Evolutionary conservation across 805 yeast genomes (phyloP).

Genomic region (Teunomyces kruisii): DNA sequence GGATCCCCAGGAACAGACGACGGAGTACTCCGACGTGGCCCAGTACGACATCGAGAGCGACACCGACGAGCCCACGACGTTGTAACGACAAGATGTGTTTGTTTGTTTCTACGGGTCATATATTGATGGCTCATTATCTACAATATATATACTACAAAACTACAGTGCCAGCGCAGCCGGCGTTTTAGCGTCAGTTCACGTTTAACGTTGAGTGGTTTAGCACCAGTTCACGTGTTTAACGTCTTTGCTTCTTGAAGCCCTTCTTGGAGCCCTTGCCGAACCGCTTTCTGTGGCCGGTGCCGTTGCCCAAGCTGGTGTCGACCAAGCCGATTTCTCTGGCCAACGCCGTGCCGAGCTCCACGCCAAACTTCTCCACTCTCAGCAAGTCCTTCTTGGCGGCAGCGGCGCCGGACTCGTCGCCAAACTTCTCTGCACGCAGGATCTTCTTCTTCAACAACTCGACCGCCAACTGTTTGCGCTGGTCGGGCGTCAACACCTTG

Average conservation of each 20-base stretch:
- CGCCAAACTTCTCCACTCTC: conserved; percentile 83
- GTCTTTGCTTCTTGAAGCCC: conserved; percentile 3
- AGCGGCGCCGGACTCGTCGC: conserved; percentile 56
- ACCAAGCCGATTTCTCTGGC: conserved; percentile 67
- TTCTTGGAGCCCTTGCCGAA: not conserved
- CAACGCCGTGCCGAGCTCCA: conserved; percentile 62
- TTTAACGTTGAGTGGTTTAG: too few relatives aligned
- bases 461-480: conserved; percentile 65
- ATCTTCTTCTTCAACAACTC: conserved; percentile 67
- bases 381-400: conserved; percentile 60
- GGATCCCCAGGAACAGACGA: conserved; percentile 11
- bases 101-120: not conserved
- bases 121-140: not conserved
- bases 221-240: too few relatives aligned
- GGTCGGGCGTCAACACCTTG: conserved; percentile 58
- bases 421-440: conserved; percentile 75
- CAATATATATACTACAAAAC: not conserved
- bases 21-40: conserved; percentile 14
- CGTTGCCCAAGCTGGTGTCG: conserved; percentile 30
- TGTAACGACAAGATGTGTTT: not conserved
- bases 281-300: conserved; percentile 18
- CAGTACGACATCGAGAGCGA: conserved; percentile 17
- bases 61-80: conserved; percentile 10
- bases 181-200: too few relatives aligned
- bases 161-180: not conserved